phyloP scores from a whole-genome alignment of 148 eudicot species.

The Nepenthes gracilis region DNA sequence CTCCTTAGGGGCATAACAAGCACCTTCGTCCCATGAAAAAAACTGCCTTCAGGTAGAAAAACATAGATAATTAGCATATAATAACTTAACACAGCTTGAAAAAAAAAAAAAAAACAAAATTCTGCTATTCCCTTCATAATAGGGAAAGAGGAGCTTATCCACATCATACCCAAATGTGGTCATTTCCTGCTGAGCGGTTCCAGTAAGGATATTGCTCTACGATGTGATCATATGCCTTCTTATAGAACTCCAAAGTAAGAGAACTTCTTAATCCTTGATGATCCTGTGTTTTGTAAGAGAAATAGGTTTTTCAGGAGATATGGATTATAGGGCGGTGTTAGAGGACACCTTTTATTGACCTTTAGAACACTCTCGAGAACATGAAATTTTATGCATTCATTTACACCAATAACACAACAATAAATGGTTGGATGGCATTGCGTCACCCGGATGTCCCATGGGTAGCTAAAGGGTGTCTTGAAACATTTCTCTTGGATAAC shows the following conservation, averaged over 20 bases:
- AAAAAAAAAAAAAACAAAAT: not conserved
- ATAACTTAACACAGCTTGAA: not conserved
- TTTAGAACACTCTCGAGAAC: too few species aligned
- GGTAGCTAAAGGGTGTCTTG: too few species aligned
- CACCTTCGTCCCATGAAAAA: conserved; percentile 99
- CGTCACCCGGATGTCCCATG: too few species aligned
- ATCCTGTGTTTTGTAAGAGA: conserved; percentile 29
- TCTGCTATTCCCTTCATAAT: not conserved
- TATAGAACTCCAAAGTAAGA: conserved; percentile 63
- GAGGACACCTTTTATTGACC: too few species aligned
- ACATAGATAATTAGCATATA: conserved; percentile 16
- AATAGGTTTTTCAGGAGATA: not conserved
- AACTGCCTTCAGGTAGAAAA: conserved; percentile 49
- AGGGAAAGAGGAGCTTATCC: conserved; percentile 2
- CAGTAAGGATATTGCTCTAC: conserved; percentile 67
- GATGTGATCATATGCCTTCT: conserved; percentile 77
- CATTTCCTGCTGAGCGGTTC: conserved; percentile 84
- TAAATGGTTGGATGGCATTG: too few species aligned
- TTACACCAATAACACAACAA: too few species aligned
- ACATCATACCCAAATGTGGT: conserved; percentile 70
- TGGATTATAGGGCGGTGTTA: too few species aligned
- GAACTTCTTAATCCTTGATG: conserved; percentile 70
- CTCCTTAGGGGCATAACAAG: conserved; percentile 99
- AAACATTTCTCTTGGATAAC: too few species aligned
- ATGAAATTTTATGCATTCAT: too few species aligned